Conservation (phyloP, 148 eudicot genomes). For the Rhododendron ovatum region DNA sequence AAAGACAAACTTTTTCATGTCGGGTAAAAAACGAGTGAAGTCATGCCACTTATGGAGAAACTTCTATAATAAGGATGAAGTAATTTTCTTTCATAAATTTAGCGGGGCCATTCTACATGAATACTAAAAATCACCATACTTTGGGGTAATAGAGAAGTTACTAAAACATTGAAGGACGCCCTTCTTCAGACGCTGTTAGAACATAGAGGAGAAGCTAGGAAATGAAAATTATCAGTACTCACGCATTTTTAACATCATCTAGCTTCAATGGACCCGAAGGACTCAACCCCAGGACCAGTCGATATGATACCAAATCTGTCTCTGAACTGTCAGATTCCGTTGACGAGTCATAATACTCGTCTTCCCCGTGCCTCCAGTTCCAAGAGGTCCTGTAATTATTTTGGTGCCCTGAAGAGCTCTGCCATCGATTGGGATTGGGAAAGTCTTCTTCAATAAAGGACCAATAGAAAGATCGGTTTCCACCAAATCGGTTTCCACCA, state of each 20-base stretch:
- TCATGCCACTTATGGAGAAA: background rate
- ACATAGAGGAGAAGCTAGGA: background rate
- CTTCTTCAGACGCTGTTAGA: background rate
- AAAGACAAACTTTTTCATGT: background rate
- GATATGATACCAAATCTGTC: constrained; percentile 41
- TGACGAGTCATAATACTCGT: constrained; percentile 52
- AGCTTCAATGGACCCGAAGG: constrained; percentile 75
- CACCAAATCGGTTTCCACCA: constrained; percentile 52
- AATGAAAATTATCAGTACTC: constrained; percentile 23
- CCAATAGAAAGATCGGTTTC: constrained; percentile 52
- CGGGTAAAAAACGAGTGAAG: background rate
- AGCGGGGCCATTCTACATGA: background rate
- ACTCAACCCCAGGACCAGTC: constrained; percentile 70
- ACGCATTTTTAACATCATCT: constrained; percentile 89
- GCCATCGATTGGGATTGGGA: constrained; percentile 37
- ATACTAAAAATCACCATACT: background rate
- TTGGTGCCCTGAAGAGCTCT: constrained; percentile 51
- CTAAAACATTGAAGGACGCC: background rate
- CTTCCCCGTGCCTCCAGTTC: constrained; percentile 32
- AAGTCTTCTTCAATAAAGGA: constrained; percentile 62
- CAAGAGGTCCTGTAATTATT: constrained; percentile 36
- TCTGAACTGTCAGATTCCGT: constrained; percentile 34
- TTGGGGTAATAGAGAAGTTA: background rate
- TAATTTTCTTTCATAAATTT: background rate
- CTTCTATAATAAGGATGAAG: background rate